Evolutionary conservation across 2,329 filamentous ascomycete species (phyloP).

Genomic region (Verticillium albo-atrum): DNA sequence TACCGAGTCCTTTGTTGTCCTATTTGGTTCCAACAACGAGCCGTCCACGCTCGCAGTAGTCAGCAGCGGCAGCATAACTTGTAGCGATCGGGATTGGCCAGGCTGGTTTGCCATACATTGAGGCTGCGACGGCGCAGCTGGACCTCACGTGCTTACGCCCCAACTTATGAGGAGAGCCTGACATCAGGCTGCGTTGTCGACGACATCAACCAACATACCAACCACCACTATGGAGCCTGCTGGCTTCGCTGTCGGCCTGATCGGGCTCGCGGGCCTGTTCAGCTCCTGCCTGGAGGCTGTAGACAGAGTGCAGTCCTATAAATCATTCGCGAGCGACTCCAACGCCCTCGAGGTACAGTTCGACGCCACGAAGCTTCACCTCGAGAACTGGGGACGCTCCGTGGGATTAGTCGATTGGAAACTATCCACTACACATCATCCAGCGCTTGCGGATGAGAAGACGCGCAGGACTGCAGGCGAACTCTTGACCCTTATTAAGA

Average conservation of each 20-base stretch:
- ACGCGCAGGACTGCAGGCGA: not conserved
- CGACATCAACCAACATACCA: not conserved
- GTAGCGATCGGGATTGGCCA: too few species aligned
- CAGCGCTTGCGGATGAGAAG: constrained; percentile 6
- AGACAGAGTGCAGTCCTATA: constrained; percentile 11
- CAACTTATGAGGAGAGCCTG: too few species aligned
- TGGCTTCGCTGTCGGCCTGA: constrained; percentile 11
- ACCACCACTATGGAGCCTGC: constrained; percentile 11
- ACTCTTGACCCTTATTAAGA: constrained; percentile 3
- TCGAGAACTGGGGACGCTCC: constrained; percentile 15
- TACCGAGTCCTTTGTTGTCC: too few species aligned
- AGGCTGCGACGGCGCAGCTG: too few species aligned
- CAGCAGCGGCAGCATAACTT: too few species aligned
- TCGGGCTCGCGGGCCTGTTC: constrained; percentile 15
- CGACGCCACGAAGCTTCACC: constrained; percentile 4
- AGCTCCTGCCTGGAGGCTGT: constrained; percentile 15
- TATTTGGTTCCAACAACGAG: too few species aligned
- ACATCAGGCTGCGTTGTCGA: not conserved
- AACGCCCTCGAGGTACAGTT: constrained; percentile 8
- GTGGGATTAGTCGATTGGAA: constrained; percentile 12
- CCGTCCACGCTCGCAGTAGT: too few species aligned
- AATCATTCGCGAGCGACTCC: constrained; percentile 7
- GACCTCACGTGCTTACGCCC: too few species aligned
- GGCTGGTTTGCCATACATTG: too few species aligned
- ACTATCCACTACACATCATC: constrained; percentile 4